Base-by-base conservation (phyloP, 2,329 filamentous ascomycete genomes). In the Trichoderma endophyticum region DNA sequence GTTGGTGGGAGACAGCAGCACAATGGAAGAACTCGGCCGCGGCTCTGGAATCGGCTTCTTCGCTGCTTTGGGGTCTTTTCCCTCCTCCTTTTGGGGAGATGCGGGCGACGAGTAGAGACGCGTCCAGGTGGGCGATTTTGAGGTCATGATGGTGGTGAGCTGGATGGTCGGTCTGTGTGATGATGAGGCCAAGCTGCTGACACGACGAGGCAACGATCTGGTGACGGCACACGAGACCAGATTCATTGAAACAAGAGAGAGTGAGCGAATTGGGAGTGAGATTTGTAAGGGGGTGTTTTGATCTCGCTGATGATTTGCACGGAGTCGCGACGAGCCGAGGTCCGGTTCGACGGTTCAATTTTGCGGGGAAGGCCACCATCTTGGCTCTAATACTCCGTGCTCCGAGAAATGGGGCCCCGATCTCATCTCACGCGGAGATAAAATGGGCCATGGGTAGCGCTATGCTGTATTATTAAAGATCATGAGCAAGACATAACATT, bases 1-100 rank as follows among this genome's bases (percentile, higher is more conserved):
- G 80, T 98, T 98, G 65, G 87, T 86, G 0, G 94, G 92, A 0
- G 96, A 98, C 62, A 99, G 85, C 15, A 98, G 87, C 39, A 98
- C 84, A 61, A 98, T 90, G 75, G 93, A 97, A 14, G 91, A 88
- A 79, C 90, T 93, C 2, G 92, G 91, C 66, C 88, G 84, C 3
- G 91, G 88, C 24, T 81, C 79, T n/a, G 79, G 75, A 26, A 78
- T 73, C 4, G 75, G 70, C 56, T 77, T 80, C 71, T 77, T 80
- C 12, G 73, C 73, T 61, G 74, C 70, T 2, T 75, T 56, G 32
- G 75, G 54, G 12, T 64, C 72, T 14, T 69, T 63, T 8, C 11
- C 51, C 8, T 73, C 61, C 14, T 12, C 51, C 18, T 73, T 62
- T 12, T 11, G 64, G 6, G 73, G 63, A 6, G 74, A 67, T 36